Evolutionary conservation across 2,329 filamentous ascomycete genomes (phyloP).

Genomic region (Trichoderma citrinoviride): DNA sequence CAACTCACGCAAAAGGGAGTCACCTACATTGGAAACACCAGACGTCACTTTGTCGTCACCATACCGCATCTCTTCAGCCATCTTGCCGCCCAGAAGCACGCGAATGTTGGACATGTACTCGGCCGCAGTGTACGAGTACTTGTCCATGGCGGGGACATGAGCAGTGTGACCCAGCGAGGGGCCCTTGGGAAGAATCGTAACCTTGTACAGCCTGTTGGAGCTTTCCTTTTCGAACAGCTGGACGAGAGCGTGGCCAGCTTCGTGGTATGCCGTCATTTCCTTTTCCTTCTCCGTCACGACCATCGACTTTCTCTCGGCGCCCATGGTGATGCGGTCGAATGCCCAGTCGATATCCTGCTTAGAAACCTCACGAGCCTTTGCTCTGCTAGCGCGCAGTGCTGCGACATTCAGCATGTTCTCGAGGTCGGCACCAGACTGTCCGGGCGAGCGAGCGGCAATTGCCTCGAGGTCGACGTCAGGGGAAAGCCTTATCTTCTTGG

Average conservation of each 20-base stretch:
- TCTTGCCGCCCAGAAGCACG: slow-evolving; percentile 79
- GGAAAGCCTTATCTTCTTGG: slow-evolving; percentile 81
- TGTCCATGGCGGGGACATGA: slow-evolving; percentile 86
- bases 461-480: slow-evolving; percentile 78
- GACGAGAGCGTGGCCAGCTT: slow-evolving; percentile 92
- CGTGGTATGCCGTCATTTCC: slow-evolving; percentile 91
- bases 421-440: slow-evolving; percentile 91
- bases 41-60: slow-evolving; percentile 89
- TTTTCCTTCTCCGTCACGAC: slow-evolving; percentile 93
- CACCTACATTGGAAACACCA: slow-evolving; percentile 73
- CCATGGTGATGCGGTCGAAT: slow-evolving; percentile 97
- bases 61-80: slow-evolving; percentile 87
- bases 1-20: not conserved
- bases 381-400: slow-evolving; percentile 88
- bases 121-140: slow-evolving; percentile 80
- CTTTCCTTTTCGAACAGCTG: slow-evolving; percentile 73
- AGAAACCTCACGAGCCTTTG: slow-evolving; percentile 71
- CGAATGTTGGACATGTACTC: slow-evolving; percentile 81
- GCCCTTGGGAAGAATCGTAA: slow-evolving; percentile 92
- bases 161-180: slow-evolving; percentile 83
- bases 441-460: slow-evolving; percentile 82
- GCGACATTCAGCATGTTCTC: slow-evolving; percentile 98
- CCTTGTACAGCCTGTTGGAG: slow-evolving; percentile 84
- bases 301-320: slow-evolving; percentile 84
- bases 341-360: slow-evolving; percentile 92